Evolutionary conservation across 1,139 yeast species (phyloP).

Genomic region (Schizosaccharomyces versatilis): DNA sequence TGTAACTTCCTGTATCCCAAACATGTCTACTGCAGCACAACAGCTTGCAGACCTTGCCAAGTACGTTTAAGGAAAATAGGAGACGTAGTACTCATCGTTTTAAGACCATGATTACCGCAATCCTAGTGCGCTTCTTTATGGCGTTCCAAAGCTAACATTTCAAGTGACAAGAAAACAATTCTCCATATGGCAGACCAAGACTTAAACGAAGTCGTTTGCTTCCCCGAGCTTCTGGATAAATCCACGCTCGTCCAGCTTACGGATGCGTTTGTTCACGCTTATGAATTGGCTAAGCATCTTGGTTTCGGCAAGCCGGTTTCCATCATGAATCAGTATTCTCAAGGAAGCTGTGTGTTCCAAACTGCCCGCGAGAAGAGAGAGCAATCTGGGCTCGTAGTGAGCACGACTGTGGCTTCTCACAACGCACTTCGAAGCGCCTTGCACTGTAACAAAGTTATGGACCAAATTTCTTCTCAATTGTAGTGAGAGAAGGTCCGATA

Average conservation of each 20-base stretch:
- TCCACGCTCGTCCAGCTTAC: not conserved
- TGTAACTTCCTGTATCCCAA: too few species aligned
- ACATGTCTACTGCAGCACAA: too few species aligned
- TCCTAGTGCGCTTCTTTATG: too few species aligned
- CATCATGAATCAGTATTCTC: not conserved
- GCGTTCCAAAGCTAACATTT: not conserved
- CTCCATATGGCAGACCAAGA: not conserved
- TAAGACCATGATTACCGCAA: too few species aligned
- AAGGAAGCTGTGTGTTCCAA: conserved; percentile 1
- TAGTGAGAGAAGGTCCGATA: not conserved
- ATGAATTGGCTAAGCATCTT: not conserved
- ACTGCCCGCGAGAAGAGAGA: not conserved
- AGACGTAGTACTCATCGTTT: too few species aligned
- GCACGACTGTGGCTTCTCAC: not conserved
- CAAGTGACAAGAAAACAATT: not conserved
- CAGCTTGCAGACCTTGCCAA: too few species aligned
- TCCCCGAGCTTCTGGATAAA: not conserved
- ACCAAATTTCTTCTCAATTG: not conserved
- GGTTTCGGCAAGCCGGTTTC: not conserved
- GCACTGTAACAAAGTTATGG: not conserved
- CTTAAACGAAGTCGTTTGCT: not conserved
- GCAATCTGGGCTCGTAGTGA: not conserved
- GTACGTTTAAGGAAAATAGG: too few species aligned
- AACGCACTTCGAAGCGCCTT: not conserved
- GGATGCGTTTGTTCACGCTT: not conserved